Evolutionary conservation across 2,329 filamentous ascomycete species (phyloP).

Genomic region (Biscogniauxia sp.): DNA sequence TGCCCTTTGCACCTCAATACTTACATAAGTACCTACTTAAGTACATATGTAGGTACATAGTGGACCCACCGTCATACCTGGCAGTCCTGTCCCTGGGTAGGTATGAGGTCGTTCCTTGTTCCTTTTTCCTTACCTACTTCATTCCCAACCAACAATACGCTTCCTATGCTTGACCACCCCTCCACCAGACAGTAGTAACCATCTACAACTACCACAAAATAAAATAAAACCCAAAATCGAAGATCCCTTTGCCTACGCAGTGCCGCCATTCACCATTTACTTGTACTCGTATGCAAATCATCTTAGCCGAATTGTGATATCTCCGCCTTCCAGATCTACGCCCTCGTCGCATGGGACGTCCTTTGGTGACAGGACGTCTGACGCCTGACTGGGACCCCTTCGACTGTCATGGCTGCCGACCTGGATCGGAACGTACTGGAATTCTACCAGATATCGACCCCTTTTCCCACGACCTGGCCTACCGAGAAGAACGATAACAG

Average conservation of each 20-base stretch:
- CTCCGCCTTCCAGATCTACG: neutral
- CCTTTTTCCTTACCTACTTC: too few relatives aligned
- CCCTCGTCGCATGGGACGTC: neutral
- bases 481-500: slow-evolving; percentile 64
- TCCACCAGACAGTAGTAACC: neutral
- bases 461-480: slow-evolving; percentile 84
- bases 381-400: slow-evolving; percentile 10
- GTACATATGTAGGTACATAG: too few relatives aligned
- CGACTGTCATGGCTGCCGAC: slow-evolving; percentile 55
- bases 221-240: neutral
- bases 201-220: neutral
- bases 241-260: neutral
- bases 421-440: slow-evolving; percentile 76
- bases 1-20: too few relatives aligned
- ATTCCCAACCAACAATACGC: neutral
- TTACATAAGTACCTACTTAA: too few relatives aligned
- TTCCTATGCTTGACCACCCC: too few relatives aligned
- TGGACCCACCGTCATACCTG: neutral
- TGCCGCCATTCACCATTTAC: too few relatives aligned
- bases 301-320: neutral
- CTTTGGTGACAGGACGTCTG: slow-evolving; percentile 2
- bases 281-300: neutral
- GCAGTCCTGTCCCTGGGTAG: too few relatives aligned
- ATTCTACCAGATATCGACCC: slow-evolving; percentile 80
- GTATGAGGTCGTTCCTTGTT: too few relatives aligned